Evolutionary conservation across 1,139 yeast species (phyloP).

Genomic region (Arxiozyma heterogenica): DNA sequence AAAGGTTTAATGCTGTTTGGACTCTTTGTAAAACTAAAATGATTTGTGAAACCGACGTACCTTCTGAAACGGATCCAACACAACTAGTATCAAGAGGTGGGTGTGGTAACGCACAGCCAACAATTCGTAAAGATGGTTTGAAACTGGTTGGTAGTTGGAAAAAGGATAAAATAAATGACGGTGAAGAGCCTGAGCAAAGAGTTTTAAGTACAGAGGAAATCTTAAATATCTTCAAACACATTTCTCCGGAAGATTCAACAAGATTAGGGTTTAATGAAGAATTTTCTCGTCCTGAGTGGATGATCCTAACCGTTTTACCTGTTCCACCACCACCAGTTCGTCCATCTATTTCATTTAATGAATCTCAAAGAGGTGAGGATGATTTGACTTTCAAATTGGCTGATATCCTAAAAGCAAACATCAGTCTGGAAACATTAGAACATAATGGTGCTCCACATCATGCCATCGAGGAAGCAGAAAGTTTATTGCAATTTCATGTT

Average conservation of each 20-base stretch:
- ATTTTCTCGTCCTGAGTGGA: constrained; percentile 98
- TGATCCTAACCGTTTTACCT: constrained; percentile 90
- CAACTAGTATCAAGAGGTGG: constrained; percentile 72
- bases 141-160: constrained; percentile 98
- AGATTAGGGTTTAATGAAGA: constrained; percentile 88
- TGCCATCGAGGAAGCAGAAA: constrained; percentile 92
- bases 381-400: constrained; percentile 97
- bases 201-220: constrained; percentile 83
- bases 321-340: constrained; percentile 99
- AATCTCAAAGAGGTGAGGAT: constrained; percentile 98
- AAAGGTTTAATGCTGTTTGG: constrained; percentile 96
- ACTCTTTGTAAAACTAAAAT: constrained; percentile 79
- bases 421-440: constrained; percentile 89
- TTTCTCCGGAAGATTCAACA: constrained; percentile 71
- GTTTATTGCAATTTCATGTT: constrained; percentile 90
- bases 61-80: constrained; percentile 54
- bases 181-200: constrained; percentile 89
- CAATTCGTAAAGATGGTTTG: constrained; percentile 90
- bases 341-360: constrained; percentile 96
- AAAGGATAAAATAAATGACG: constrained; percentile 66
- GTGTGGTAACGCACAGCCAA: constrained; percentile 96
- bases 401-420: constrained; percentile 91
- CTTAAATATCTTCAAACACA: constrained; percentile 84
- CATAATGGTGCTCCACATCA: constrained; percentile 99
- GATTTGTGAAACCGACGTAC: constrained; percentile 87